A percentile compares a stretch with the other conserved stretches of the same genome.
phyloP scores from a whole-genome alignment of 179 eudicot genomes.

The Heliamphora pulchella region DNA sequence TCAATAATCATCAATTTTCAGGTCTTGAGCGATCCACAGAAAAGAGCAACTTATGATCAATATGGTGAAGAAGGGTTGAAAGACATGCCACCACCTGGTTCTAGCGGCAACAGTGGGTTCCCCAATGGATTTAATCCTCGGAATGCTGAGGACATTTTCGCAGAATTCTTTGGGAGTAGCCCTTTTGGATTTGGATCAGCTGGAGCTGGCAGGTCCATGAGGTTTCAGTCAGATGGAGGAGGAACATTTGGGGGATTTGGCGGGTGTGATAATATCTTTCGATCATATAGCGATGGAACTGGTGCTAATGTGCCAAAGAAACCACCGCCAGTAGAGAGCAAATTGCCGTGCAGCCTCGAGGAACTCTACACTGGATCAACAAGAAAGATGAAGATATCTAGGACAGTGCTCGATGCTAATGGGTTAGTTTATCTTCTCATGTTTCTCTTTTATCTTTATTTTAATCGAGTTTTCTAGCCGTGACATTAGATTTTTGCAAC shows the following conservation, averaged over 20 bases:
- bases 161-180: constrained; percentile 87
- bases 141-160: constrained; percentile 85
- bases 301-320: constrained; percentile 33
- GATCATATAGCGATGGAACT: constrained; percentile 22
- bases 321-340: constrained; percentile 63
- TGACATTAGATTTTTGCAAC: background rate
- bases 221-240: constrained; percentile 39
- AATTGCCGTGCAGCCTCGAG: constrained; percentile 58
- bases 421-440: constrained; percentile 35
- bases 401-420: constrained; percentile 42
- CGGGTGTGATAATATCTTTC: constrained; percentile 30
- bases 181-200: constrained; percentile 62
- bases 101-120: constrained; percentile 25
- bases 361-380: constrained; percentile 70
- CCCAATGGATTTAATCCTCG: constrained; percentile 52
- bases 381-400: constrained; percentile 76
- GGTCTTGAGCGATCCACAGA: constrained; percentile 82
- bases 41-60: constrained; percentile 60
- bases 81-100: constrained; percentile 52
- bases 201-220: constrained; percentile 43
- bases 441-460: background rate
- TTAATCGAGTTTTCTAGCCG: background rate
- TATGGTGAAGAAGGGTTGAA: constrained; percentile 87
- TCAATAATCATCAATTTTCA: constrained; percentile 15
- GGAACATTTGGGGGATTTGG: constrained; percentile 31